phyloP scores from a whole-genome alignment of 305 asterid species.

The Galium porrigens region DNA sequence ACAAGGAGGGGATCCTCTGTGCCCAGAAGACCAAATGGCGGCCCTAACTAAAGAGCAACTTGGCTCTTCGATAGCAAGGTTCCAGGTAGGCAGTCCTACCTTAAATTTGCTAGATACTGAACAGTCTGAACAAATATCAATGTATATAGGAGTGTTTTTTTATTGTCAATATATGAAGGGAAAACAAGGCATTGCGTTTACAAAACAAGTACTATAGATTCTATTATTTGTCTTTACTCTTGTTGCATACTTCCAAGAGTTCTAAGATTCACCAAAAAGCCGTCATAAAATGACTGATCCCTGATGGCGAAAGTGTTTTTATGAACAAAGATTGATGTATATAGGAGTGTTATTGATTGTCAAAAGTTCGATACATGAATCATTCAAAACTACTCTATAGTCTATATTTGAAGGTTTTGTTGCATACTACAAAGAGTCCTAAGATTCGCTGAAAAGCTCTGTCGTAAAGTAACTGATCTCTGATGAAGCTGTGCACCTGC shows the following conservation, averaged over 20 bases:
- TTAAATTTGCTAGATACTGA: neutral
- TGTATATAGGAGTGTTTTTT: neutral
- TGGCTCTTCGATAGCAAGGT: neutral
- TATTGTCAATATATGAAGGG: neutral
- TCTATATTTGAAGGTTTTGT: neutral
- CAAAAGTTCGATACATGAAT: neutral
- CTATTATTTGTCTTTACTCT: too few relatives aligned
- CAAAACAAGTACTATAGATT: neutral
- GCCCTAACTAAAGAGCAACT: conserved; percentile 28
- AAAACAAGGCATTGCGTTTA: neutral
- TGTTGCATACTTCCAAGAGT: too few relatives aligned
- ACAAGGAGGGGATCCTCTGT: conserved; percentile 66
- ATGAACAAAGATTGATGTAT: too few relatives aligned
- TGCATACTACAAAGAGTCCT: neutral
- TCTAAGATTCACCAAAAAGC: too few relatives aligned
- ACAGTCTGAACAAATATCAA: neutral
- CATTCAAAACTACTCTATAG: neutral
- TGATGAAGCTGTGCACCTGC: neutral
- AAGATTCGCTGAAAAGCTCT: neutral
- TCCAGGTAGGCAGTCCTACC: too few relatives aligned
- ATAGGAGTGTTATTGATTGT: too few relatives aligned
- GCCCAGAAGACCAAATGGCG: conserved; percentile 76
- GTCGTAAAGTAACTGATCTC: neutral
- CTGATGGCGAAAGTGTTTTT: too few relatives aligned
- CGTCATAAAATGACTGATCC: too few relatives aligned